Evolutionary conservation across 2,329 filamentous ascomycete genomes (phyloP), one percentile per base, ranked within the genome.

Genomic region (Aureobasidium pullulans): DNA sequence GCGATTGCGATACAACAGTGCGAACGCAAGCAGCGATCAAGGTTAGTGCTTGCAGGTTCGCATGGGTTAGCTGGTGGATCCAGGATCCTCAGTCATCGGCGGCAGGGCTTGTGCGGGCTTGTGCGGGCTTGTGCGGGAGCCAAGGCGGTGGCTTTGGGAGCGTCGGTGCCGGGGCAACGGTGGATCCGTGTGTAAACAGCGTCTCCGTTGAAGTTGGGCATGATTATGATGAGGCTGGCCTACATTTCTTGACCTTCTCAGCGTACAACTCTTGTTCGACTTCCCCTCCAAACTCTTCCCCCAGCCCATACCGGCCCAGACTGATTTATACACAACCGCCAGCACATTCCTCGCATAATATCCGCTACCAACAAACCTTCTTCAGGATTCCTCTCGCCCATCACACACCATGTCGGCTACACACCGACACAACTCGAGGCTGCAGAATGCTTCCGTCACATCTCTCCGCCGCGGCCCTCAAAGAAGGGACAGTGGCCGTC

Each of bases 401-500:
- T 6, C 53, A 23, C 43, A 36, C 54, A 40, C 10, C 42, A 57
- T 57, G 54, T 57, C 54, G 54, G 54, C 54, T 5, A 57, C 54
- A 47, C 54, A 57, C 43, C 54, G 54, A 57, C 54, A 57, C 54
- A 57, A 57, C 34, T 47, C 54, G 16, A 57, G 54, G 32, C 54
- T 57, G 32, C 54, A 59, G 16, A 59, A 59, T 19, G 46, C 57
- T 13, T 59, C 57, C 10, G 47, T 59, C 47, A 59, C 57, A 52
- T 59, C 57, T 29, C 57, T 59, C 37, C 57, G 57, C 32, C 46
- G 57, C 32, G 65, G 77, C 69, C 63, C 79, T 79, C 61, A 73
- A 75, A 59, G 81, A 67, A 78, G 77, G 52, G 77, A 83, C 60
- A 81, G 79, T 65, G 77, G 82, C 63, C 81, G 90, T 71, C 57